Conservation (phyloP, 164 flowering plant species). For the Saururus chinensis region DNA sequence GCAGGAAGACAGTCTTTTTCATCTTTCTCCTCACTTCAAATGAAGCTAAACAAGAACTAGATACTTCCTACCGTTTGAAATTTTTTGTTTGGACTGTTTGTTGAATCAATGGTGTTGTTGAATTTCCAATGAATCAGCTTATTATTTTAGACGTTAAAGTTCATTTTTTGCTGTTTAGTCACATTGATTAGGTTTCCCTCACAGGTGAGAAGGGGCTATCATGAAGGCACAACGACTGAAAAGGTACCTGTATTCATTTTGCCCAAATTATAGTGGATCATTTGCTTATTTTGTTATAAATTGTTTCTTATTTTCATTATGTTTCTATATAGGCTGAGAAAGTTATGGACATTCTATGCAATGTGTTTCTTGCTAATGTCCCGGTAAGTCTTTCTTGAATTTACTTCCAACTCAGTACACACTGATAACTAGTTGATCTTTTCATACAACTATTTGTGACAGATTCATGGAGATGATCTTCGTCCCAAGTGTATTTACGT, state of each 20-base stretch:
- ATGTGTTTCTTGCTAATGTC: slow-evolving; percentile 73
- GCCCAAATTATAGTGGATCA: not conserved
- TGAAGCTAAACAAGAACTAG: too few species aligned
- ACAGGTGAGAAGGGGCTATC: slow-evolving; percentile 15
- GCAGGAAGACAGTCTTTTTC: too few species aligned
- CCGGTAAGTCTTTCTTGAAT: slow-evolving; percentile 42
- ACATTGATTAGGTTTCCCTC: not conserved
- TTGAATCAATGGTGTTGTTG: too few species aligned
- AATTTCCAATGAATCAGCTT: too few species aligned
- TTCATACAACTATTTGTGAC: not conserved
- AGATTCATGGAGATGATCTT: slow-evolving; percentile 53
- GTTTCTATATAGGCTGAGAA: slow-evolving; percentile 36
- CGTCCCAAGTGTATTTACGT: slow-evolving; percentile 85
- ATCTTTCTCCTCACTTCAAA: too few species aligned
- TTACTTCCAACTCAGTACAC: not conserved
- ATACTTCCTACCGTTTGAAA: too few species aligned
- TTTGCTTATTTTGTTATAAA: not conserved
- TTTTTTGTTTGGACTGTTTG: too few species aligned
- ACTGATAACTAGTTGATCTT: not conserved
- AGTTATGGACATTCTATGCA: slow-evolving; percentile 46
- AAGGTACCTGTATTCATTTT: not conserved
- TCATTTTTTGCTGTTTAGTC: too few species aligned
- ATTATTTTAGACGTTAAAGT: too few species aligned
- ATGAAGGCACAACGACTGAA: not conserved
- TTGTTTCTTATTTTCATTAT: not conserved